Percentiles rank a stretch among this genome's conserved stretches.
These are phyloP conservation scores for Citeromyces siamensis DNA, from an alignment of 1,139 yeast species.

Conservation along the genomic window DNA sequence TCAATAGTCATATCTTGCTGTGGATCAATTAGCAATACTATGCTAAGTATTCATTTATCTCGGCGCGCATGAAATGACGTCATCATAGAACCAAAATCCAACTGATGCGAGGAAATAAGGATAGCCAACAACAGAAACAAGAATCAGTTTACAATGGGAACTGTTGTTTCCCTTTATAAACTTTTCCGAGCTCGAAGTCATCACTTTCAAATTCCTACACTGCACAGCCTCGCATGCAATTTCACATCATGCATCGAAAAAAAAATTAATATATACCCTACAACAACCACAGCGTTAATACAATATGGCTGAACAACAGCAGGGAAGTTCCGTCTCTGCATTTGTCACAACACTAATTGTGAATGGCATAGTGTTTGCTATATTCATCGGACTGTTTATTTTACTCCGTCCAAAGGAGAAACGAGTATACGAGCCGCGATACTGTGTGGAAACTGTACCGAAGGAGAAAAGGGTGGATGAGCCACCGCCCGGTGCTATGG, in stretches of 20 bases:
- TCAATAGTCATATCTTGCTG: too few species aligned
- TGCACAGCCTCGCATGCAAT: slow-evolving; percentile 2
- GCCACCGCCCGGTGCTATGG: slow-evolving; percentile 47
- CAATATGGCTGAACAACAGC: slow-evolving; percentile 5
- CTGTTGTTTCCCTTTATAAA: too few species aligned
- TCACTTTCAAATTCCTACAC: too few species aligned
- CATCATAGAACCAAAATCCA: too few species aligned
- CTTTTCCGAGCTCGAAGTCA: too few species aligned
- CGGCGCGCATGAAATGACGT: too few species aligned
- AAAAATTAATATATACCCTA: neutral
- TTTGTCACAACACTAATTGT: slow-evolving; percentile 48
- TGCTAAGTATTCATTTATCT: too few species aligned
- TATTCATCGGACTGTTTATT: slow-evolving; percentile 40
- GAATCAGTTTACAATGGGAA: too few species aligned
- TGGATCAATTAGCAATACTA: too few species aligned
- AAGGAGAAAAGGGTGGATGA: slow-evolving; percentile 52
- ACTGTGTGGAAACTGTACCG: slow-evolving; percentile 42
- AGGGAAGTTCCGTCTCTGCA: slow-evolving; percentile 46
- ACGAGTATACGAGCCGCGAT: slow-evolving; percentile 60
- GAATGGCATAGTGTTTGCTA: slow-evolving; percentile 39
- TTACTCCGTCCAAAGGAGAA: slow-evolving; percentile 39
- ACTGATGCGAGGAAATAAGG: too few species aligned
- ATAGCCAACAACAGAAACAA: too few species aligned
- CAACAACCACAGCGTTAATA: neutral
- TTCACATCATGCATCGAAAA: neutral